A percentile compares a stretch with the other conserved stretches of the same genome.
phyloP scores from a whole-genome alignment of 345 rosid species.

The Moricandia arvensis region DNA sequence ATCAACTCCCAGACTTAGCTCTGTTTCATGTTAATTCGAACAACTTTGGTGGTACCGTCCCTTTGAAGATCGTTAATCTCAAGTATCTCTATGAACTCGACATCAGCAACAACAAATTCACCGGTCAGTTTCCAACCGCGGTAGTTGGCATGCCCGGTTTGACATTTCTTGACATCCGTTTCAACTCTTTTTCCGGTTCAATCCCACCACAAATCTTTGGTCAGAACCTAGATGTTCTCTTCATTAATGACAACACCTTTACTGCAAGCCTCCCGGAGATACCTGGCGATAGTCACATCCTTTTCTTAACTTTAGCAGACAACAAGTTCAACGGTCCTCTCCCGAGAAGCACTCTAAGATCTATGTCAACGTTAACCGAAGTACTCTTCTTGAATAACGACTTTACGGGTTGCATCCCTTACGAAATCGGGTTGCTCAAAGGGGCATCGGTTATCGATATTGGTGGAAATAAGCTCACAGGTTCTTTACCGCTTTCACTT shows the following conservation, averaged over 20 bases:
- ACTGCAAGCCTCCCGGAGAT: slow-evolving; percentile 52
- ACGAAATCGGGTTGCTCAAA: slow-evolving; percentile 57
- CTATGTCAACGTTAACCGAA: slow-evolving; percentile 51
- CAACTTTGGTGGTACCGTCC: slow-evolving; percentile 58
- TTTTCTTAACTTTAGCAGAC: slow-evolving; percentile 71
- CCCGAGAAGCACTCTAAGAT: slow-evolving; percentile 55
- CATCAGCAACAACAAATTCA: slow-evolving; percentile 69
- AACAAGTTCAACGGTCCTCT: slow-evolving; percentile 71
- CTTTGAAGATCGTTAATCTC: slow-evolving; percentile 58
- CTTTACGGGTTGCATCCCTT: slow-evolving; percentile 73
- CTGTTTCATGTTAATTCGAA: slow-evolving; percentile 90
- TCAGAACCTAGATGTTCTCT: slow-evolving; percentile 61
- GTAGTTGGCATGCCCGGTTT: slow-evolving; percentile 55
- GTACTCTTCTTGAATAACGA: slow-evolving; percentile 65
- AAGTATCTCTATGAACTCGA: slow-evolving; percentile 82
- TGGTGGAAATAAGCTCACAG: slow-evolving; percentile 62
- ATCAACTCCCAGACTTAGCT: slow-evolving; percentile 68
- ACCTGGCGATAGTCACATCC: slow-evolving; percentile 43
- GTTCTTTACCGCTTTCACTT: slow-evolving; percentile 57
- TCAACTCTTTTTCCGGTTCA: slow-evolving; percentile 64
- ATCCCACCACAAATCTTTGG: slow-evolving; percentile 69
- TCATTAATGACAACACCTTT: slow-evolving; percentile 68
- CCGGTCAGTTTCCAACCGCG: slow-evolving; percentile 69
- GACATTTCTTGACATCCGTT: slow-evolving; percentile 72
- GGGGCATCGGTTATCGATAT: slow-evolving; percentile 62